phyloP scores from a whole-genome alignment of 2,329 filamentous ascomycete species.

The Alternaria sp. region DNA sequence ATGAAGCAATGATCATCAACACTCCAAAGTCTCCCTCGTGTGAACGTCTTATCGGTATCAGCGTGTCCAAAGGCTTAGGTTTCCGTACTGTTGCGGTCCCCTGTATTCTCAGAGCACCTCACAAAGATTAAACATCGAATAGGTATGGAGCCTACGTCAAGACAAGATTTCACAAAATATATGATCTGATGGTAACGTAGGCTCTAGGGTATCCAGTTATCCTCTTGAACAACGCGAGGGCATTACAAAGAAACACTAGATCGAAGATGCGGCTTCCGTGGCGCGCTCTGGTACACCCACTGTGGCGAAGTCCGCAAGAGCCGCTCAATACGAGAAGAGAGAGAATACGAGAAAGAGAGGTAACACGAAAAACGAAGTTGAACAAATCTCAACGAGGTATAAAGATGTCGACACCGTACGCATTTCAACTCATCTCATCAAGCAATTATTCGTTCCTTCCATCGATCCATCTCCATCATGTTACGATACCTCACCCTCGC shows the following conservation, averaged over 20 bases:
- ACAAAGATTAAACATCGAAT: too few relatives aligned
- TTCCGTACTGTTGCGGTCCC: too few relatives aligned
- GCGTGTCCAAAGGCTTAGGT: too few relatives aligned
- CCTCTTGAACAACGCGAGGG: too few relatives aligned
- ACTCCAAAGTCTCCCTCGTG: too few relatives aligned
- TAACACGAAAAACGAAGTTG: background rate
- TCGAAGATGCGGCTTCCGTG: background rate
- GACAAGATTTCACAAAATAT: too few relatives aligned
- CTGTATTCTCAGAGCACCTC: too few relatives aligned
- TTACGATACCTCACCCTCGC: background rate
- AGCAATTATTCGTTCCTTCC: background rate
- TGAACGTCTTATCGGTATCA: too few relatives aligned
- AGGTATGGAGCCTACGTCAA: too few relatives aligned
- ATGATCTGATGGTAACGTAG: too few relatives aligned
- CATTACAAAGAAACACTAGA: background rate
- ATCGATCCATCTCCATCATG: background rate
- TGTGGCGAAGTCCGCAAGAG: background rate
- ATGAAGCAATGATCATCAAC: too few relatives aligned
- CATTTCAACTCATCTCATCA: background rate
- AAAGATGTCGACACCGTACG: background rate
- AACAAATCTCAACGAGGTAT: background rate
- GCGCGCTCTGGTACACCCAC: background rate
- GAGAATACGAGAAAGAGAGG: background rate
- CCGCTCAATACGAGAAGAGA: background rate
- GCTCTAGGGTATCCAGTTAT: too few relatives aligned